Percentiles rank a stretch among this genome's conserved stretches.
Evolutionary conservation across 2,329 filamentous ascomycete species (phyloP).

Genomic region (Ascochyta clinopodiicola): DNA sequence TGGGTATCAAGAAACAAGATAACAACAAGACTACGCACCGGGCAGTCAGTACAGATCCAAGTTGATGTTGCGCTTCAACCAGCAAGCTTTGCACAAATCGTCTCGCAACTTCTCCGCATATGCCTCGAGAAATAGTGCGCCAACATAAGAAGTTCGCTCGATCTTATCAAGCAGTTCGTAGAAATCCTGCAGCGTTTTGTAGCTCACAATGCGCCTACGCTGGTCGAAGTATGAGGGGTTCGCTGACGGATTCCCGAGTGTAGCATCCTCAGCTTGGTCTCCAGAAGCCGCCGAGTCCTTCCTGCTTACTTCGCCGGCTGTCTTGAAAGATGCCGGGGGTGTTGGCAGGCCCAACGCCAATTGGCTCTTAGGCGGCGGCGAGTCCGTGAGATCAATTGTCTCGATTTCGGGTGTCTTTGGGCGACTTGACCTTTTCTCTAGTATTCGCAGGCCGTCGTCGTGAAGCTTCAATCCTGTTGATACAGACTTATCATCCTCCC

Average conservation of each 20-base stretch:
- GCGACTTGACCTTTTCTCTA: background rate
- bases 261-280: background rate
- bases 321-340: background rate
- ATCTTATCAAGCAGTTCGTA: constrained; percentile 37
- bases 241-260: background rate
- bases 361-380: background rate
- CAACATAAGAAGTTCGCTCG: constrained; percentile 26
- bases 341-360: background rate
- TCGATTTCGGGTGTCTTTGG: constrained; percentile 6
- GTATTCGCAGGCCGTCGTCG: background rate
- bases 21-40: background rate
- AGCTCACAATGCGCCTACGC: constrained; percentile 21
- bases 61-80: constrained; percentile 28
- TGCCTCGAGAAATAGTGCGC: constrained; percentile 31
- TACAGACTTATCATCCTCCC: background rate
- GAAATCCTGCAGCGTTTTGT: constrained; percentile 33
- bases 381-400: constrained; percentile 1
- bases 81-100: constrained; percentile 34
- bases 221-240: background rate
- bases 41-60: constrained; percentile 4
- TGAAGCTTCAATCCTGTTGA: background rate
- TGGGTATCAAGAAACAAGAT: background rate
- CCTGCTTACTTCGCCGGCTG: background rate
- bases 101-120: constrained; percentile 34
- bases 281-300: background rate